Evolutionary conservation across 2,329 filamentous ascomycete genomes (phyloP).

Genomic region (Pseudogymnoascus sp.): DNA sequence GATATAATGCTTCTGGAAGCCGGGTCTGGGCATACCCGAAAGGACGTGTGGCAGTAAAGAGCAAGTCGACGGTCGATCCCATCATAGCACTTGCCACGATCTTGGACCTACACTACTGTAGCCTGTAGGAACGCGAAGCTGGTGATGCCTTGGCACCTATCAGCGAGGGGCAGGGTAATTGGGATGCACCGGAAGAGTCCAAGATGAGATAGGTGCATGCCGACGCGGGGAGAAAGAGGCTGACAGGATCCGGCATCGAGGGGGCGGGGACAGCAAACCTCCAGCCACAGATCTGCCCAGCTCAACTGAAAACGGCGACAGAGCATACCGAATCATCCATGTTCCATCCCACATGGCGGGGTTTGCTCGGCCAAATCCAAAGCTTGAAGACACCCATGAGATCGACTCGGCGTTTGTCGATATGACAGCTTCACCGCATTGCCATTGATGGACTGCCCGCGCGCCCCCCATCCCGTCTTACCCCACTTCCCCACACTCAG

Average conservation of each 20-base stretch:
- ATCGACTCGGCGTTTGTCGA: background rate
- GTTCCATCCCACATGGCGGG: background rate
- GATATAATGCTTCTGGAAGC: background rate
- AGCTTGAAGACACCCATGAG: background rate
- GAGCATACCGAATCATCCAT: background rate
- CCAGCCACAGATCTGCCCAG: conserved; percentile 3
- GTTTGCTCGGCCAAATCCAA: background rate
- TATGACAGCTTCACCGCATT: conserved; percentile 1
- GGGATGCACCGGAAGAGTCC: conserved; percentile 3
- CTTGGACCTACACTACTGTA: background rate
- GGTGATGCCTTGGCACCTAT: conserved; percentile 1
- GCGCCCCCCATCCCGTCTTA: background rate
- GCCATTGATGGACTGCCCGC: background rate
- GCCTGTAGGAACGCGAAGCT: background rate
- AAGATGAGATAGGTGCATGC: background rate
- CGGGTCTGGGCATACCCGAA: background rate
- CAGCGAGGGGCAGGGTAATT: background rate
- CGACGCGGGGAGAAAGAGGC: background rate
- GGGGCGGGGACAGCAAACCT: background rate
- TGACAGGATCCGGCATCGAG: background rate
- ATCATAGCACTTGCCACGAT: background rate
- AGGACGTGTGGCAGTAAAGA: background rate
- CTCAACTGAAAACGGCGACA: background rate
- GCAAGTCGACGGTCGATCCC: background rate
- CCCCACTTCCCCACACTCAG: conserved; percentile 1